phyloP scores from a whole-genome alignment of 1,139 yeast genomes.

The Yamadazyma sp. region DNA sequence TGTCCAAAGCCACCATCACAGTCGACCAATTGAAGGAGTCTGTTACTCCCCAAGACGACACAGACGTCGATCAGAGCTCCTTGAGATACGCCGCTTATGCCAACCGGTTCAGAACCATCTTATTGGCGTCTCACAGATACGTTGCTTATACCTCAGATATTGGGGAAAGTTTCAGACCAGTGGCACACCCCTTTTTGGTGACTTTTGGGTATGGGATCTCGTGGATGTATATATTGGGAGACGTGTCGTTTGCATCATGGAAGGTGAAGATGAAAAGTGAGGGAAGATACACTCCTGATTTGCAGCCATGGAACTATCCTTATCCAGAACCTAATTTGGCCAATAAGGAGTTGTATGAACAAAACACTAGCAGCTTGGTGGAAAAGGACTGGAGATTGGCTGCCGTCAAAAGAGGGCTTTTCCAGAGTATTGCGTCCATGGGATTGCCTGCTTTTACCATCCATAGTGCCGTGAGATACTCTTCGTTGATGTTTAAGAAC shows the following conservation, averaged over 20 bases:
- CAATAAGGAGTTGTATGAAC: slow-evolving; percentile 36
- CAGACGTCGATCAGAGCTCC: slow-evolving; percentile 18
- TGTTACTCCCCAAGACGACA: slow-evolving; percentile 16
- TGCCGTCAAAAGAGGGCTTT: slow-evolving; percentile 68
- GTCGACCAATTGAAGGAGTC: slow-evolving; percentile 12
- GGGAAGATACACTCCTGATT: slow-evolving; percentile 62
- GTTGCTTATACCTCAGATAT: slow-evolving; percentile 87
- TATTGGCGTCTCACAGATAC: slow-evolving; percentile 76
- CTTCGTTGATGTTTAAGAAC: slow-evolving; percentile 57
- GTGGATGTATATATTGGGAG: slow-evolving; percentile 79
- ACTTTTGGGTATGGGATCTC: slow-evolving; percentile 69
- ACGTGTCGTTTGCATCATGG: slow-evolving; percentile 77
- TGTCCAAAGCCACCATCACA: neutral
- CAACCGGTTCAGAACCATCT: slow-evolving; percentile 66
- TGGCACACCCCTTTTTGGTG: slow-evolving; percentile 69
- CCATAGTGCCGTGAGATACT: slow-evolving; percentile 73
- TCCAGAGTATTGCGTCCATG: slow-evolving; percentile 83
- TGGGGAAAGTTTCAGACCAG: slow-evolving; percentile 88
- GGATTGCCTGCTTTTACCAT: slow-evolving; percentile 86
- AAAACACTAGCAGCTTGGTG: slow-evolving; percentile 26
- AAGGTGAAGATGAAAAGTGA: slow-evolving; percentile 66
- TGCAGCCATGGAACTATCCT: slow-evolving; percentile 65
- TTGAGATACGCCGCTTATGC: slow-evolving; percentile 84
- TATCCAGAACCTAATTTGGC: slow-evolving; percentile 44
- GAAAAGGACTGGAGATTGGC: slow-evolving; percentile 65